These are phyloP conservation scores for Aspergillus spinulosporus DNA, from an alignment of 2,329 filamentous ascomycete species.

Conservation along the genomic window DNA sequence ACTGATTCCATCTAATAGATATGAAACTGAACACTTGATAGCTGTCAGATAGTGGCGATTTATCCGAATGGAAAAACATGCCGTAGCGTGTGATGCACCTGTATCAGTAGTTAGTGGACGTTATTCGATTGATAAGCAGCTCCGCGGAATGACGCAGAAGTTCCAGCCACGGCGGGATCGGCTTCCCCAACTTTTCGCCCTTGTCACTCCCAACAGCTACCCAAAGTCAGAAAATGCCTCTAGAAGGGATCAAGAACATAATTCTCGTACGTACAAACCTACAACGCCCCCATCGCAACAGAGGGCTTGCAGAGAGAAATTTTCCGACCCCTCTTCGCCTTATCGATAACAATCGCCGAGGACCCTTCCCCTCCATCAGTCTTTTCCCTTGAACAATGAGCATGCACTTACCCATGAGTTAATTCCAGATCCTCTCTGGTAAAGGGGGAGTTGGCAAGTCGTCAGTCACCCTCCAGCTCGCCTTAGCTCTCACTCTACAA, in stretches of 20 bases:
- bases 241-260: slow-evolving; percentile 47
- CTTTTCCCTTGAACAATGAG: not conserved
- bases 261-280: slow-evolving; percentile 37
- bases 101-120: not conserved
- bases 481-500: slow-evolving; percentile 79
- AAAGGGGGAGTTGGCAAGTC: slow-evolving; percentile 99
- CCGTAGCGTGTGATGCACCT: no score
- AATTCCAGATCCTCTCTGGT: slow-evolving; percentile 71
- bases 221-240: slow-evolving; percentile 34
- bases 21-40: not conserved
- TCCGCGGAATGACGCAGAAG: slow-evolving; percentile 30
- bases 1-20: not conserved
- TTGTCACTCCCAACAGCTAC: slow-evolving; percentile 3
- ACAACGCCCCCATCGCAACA: not conserved
- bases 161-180: slow-evolving; percentile 20
- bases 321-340: slow-evolving; percentile 26
- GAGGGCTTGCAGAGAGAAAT: slow-evolving; percentile 8
- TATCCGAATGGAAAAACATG: not conserved
- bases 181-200: slow-evolving; percentile 13
- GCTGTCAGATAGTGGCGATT: slow-evolving; percentile 4
- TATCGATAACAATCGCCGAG: slow-evolving; percentile 40
- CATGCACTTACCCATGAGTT: not conserved
- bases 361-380: not conserved
- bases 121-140: slow-evolving; percentile 29
- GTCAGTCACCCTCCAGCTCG: slow-evolving; percentile 93